Conservation (phyloP, 805 yeast genomes). For the Starmerella bombi region DNA sequence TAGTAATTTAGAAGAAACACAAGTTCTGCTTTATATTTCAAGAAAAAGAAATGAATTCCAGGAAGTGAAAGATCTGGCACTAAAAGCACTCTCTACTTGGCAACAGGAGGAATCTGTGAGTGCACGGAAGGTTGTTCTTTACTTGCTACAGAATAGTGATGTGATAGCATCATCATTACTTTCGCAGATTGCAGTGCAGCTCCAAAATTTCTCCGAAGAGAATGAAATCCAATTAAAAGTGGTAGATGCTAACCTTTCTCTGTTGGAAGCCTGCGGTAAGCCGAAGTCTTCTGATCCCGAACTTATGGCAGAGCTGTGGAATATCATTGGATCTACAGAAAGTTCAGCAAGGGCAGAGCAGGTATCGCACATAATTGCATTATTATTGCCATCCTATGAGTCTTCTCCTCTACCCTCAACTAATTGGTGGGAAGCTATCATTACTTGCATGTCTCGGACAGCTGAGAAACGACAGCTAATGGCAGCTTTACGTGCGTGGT, state of each 20-base stretch:
- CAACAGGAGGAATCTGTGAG: not conserved
- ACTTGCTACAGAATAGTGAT: constrained; percentile 3
- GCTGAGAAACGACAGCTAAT: constrained; percentile 4
- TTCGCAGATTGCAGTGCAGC: not conserved
- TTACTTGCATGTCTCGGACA: not conserved
- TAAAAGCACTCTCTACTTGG: constrained; percentile 4
- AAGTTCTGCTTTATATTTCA: constrained; percentile 11
- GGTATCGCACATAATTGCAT: constrained; percentile 4
- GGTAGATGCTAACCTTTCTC: not conserved
- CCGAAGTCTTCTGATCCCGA: not conserved
- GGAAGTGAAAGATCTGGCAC: not conserved
- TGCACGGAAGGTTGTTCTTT: constrained; percentile 4
- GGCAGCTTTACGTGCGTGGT: constrained; percentile 14
- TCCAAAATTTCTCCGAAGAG: not conserved
- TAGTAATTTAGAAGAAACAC: constrained; percentile 11
- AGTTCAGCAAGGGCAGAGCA: constrained; percentile 5
- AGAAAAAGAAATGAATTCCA: constrained; percentile 2
- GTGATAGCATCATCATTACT: not conserved
- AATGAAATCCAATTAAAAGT: not conserved
- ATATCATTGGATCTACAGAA: constrained; percentile 9
- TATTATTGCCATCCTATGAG: constrained; percentile 2
- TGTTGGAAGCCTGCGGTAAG: constrained; percentile 6
- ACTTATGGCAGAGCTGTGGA: constrained; percentile 1
- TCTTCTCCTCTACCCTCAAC: not conserved
- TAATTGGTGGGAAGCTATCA: constrained; percentile 12